These are phyloP conservation scores for Melastoma candidum DNA, from an alignment of 441 rosid genomes.

Conservation along the genomic window DNA sequence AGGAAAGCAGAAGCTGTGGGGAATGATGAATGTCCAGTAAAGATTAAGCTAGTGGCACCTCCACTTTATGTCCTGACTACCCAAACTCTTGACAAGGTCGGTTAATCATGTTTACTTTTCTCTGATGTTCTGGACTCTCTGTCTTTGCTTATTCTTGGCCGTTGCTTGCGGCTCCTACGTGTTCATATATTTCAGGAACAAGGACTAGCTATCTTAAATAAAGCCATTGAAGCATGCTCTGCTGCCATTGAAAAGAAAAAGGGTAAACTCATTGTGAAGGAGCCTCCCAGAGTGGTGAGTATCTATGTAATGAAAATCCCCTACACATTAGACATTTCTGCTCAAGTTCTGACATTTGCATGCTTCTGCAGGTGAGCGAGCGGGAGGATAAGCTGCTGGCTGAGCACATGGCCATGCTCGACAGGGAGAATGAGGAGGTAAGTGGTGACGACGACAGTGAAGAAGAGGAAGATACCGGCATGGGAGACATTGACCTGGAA, in stretches of 20 bases:
- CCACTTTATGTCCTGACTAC: slow-evolving; percentile 96
- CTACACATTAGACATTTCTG: not conserved
- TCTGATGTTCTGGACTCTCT: no score
- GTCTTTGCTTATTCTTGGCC: no score
- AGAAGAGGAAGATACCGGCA: slow-evolving; percentile 91
- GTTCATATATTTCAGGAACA: slow-evolving; percentile 49
- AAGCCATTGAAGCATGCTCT: slow-evolving; percentile 70
- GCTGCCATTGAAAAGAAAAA: slow-evolving; percentile 68
- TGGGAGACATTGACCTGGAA: slow-evolving; percentile 82
- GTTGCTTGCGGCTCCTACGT: not conserved
- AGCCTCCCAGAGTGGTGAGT: slow-evolving; percentile 90
- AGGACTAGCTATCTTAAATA: slow-evolving; percentile 67
- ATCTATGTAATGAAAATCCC: not conserved
- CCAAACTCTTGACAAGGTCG: slow-evolving; percentile 94
- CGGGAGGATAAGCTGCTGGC: slow-evolving; percentile 87
- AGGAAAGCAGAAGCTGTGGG: slow-evolving; percentile 93
- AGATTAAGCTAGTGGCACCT: slow-evolving; percentile 92
- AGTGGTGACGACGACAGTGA: slow-evolving; percentile 93
- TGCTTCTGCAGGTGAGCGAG: slow-evolving; percentile 74
- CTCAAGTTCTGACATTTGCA: not conserved
- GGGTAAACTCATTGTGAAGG: slow-evolving; percentile 84
- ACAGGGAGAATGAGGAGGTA: slow-evolving; percentile 66
- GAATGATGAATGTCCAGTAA: slow-evolving; percentile 80
- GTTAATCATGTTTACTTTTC: slow-evolving; percentile 5
- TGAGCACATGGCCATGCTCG: slow-evolving; percentile 88